Evolutionary conservation across 441 rosid genomes (phyloP).

Genomic region (Aleurites moluccanus): DNA sequence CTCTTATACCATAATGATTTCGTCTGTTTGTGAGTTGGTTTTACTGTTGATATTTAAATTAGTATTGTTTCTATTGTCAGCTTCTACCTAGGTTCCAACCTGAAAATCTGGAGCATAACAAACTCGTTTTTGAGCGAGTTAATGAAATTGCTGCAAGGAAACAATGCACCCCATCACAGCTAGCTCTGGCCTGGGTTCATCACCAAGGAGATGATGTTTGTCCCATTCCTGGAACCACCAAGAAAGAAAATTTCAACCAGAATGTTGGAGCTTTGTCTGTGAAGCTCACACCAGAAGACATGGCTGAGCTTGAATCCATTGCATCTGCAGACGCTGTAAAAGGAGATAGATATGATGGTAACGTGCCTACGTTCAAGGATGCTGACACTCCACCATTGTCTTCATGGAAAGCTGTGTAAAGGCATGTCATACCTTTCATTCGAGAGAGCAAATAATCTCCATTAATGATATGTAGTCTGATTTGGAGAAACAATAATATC

Average conservation of each 20-base stretch:
- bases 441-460: no score
- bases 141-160: slow-evolving; percentile 41
- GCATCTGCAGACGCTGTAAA: slow-evolving; percentile 41
- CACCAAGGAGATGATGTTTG: slow-evolving; percentile 65
- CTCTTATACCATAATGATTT: no score
- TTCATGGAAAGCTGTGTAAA: no score
- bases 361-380: not conserved
- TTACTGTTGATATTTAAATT: not conserved
- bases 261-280: slow-evolving; percentile 52
- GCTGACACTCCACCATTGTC: not conserved
- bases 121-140: slow-evolving; percentile 31
- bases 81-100: slow-evolving; percentile 37
- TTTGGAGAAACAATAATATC: no score
- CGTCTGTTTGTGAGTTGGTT: not conserved
- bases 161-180: slow-evolving; percentile 50
- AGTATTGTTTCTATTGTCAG: slow-evolving; percentile 14
- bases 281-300: slow-evolving; percentile 48
- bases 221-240: slow-evolving; percentile 60
- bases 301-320: slow-evolving; percentile 54
- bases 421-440: no score
- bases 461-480: no score
- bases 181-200: slow-evolving; percentile 61
- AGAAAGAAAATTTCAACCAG: slow-evolving; percentile 45
- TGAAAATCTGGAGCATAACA: slow-evolving; percentile 46
- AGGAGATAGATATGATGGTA: slow-evolving; percentile 37